These are phyloP conservation scores for Mariannaea elegans DNA, from an alignment of 2,329 filamentous ascomycete genomes.

Conservation along the genomic window DNA sequence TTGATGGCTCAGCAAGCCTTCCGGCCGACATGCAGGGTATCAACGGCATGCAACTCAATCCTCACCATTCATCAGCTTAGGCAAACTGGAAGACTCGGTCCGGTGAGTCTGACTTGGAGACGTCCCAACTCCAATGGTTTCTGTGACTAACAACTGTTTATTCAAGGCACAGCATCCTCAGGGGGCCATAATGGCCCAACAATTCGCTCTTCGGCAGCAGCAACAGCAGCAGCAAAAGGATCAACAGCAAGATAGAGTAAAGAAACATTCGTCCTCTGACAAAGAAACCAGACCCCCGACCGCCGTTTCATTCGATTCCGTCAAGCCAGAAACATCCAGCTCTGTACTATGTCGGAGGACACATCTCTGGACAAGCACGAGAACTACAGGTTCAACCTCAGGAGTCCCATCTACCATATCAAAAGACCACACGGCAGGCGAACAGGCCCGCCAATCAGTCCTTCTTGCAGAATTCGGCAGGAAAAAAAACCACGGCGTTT, in stretches of 20 bases:
- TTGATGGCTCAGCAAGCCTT: constrained; percentile 69
- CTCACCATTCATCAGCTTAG: constrained; percentile 56
- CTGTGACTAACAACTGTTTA: constrained; percentile 26
- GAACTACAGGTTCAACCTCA: too few relatives aligned
- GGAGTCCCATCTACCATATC: too few relatives aligned
- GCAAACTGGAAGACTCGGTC: constrained; percentile 49
- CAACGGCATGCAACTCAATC: constrained; percentile 44
- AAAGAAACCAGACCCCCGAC: too few relatives aligned
- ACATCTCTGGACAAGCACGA: too few relatives aligned
- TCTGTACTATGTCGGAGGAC: too few relatives aligned
- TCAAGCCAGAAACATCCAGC: too few relatives aligned
- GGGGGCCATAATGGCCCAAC: constrained; percentile 53
- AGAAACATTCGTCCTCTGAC: too few relatives aligned
- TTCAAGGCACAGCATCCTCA: constrained; percentile 43
- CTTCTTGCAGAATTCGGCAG: too few relatives aligned
- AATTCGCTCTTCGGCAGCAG: constrained; percentile 50
- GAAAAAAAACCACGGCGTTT: too few relatives aligned
- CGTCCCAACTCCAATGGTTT: neutral
- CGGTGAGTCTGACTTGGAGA: constrained; percentile 46
- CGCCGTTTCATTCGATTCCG: too few relatives aligned
- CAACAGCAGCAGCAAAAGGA: constrained; percentile 46
- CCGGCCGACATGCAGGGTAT: constrained; percentile 54
- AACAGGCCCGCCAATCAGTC: too few relatives aligned
- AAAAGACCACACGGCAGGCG: too few relatives aligned
- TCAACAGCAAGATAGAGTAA: constrained; percentile 49